phyloP scores from a whole-genome alignment of 768 basidiomycete species.

The Pulveroboletus sp. region DNA sequence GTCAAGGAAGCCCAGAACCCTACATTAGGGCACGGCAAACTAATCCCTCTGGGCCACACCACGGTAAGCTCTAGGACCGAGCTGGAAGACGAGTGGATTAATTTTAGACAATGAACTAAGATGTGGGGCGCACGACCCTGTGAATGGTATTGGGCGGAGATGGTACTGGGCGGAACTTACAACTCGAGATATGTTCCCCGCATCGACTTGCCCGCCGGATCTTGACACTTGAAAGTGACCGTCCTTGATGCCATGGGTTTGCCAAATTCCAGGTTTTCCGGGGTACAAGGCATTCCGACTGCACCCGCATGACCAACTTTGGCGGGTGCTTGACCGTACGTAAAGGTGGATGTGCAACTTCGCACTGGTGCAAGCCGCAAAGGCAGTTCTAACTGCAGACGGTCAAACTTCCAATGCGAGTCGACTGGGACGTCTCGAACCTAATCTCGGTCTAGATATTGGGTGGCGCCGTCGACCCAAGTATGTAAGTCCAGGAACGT shows the following conservation, averaged over 20 bases:
- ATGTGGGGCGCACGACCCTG: neutral
- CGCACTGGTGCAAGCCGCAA: neutral
- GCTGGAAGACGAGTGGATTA: neutral
- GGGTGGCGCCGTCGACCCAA: neutral
- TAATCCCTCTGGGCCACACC: neutral
- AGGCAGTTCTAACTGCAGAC: neutral
- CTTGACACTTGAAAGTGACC: too few relatives aligned
- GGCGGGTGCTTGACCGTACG: neutral
- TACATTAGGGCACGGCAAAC: too few relatives aligned
- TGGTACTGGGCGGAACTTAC: neutral
- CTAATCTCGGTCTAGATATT: neutral
- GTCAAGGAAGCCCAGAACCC: neutral
- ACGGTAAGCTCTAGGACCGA: neutral
- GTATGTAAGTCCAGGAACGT: neutral
- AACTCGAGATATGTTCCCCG: neutral
- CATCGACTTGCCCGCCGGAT: neutral
- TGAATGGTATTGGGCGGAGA: neutral
- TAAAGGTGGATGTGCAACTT: neutral
- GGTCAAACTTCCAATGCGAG: neutral
- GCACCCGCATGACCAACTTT: neutral
- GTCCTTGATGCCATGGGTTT: neutral
- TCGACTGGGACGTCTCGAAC: too few relatives aligned
- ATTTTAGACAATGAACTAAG: neutral
- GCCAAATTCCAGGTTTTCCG: neutral
- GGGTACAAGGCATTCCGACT: neutral